Conservation (phyloP, 2,329 filamentous ascomycete genomes). For the Aspergillus carbonarius region DNA sequence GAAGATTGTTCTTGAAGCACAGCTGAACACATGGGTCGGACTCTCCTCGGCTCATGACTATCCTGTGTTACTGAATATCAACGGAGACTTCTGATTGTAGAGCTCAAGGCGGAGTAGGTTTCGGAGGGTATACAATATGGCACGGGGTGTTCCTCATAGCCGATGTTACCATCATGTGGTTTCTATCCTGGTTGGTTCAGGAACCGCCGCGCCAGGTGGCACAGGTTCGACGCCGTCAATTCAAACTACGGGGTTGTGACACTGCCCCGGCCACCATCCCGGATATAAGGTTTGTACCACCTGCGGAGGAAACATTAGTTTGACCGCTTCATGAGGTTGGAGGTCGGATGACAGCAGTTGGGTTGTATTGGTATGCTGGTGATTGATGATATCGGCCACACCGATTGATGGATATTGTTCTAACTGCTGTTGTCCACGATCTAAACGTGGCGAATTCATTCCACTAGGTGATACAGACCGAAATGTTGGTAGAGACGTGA, state of each 20-base stretch:
- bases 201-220: background rate
- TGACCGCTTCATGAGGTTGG: background rate
- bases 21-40: background rate
- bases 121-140: background rate
- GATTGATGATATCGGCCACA: no score
- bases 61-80: background rate
- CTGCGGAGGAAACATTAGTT: background rate
- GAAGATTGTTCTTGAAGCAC: background rate
- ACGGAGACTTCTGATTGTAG: background rate
- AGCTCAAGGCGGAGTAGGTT: background rate
- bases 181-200: background rate
- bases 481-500: no score
- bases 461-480: no score
- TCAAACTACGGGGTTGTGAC: background rate
- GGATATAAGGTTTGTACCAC: background rate
- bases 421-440: no score
- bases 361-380: background rate
- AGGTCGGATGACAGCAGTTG: background rate
- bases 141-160: rapidly evolving
- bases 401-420: no score
- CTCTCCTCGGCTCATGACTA: background rate
- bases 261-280: background rate
- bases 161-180: background rate
- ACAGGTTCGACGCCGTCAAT: background rate
- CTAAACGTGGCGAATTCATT: no score